A percentile compares a stretch with the other conserved stretches of the same genome.
phyloP scores from a whole-genome alignment of 371 early-diverging fungal genomes.

The Zychaea mexicana region DNA sequence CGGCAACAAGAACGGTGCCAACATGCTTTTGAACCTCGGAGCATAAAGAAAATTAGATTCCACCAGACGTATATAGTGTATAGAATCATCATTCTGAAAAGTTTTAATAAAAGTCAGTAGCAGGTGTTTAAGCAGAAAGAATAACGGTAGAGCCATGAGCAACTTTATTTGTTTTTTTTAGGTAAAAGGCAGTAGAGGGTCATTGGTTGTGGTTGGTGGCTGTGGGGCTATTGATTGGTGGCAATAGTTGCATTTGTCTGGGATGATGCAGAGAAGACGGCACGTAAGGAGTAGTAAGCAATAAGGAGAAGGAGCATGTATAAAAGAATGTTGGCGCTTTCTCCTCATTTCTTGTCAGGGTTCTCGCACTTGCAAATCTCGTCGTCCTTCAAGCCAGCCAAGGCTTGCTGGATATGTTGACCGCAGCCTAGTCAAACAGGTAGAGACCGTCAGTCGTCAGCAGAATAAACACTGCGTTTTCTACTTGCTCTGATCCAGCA shows the following conservation, averaged over 20 bases:
- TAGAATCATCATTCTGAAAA: too few relatives aligned
- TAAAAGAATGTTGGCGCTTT: background rate
- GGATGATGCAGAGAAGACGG: background rate
- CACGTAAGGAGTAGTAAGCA: background rate
- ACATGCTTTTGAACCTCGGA: conserved; percentile 58
- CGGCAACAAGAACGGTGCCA: conserved; percentile 46
- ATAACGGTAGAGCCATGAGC: too few relatives aligned
- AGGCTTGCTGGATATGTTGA: conserved; percentile 27
- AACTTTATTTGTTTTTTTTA: too few relatives aligned
- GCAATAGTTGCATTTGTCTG: too few relatives aligned
- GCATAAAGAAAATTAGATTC: conserved; percentile 13
- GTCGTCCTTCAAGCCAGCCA: conserved; percentile 29
- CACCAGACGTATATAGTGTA: too few relatives aligned
- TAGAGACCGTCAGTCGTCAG: background rate
- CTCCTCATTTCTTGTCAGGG: conserved; percentile 8
- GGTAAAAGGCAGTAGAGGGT: too few relatives aligned
- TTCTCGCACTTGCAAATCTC: conserved; percentile 30
- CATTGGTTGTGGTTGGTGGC: too few relatives aligned
- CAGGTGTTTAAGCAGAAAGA: too few relatives aligned
- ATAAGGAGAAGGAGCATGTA: background rate
- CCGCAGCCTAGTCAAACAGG: conserved; percentile 23
- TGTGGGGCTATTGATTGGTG: too few relatives aligned
- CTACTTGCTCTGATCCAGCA: too few relatives aligned
- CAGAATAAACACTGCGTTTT: background rate
- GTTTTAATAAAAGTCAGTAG: too few relatives aligned